A percentile compares a stretch with the other conserved stretches of the same genome.
Conservation (phyloP, 352 stramenopile species). For the Phytophthora citricola region DNA sequence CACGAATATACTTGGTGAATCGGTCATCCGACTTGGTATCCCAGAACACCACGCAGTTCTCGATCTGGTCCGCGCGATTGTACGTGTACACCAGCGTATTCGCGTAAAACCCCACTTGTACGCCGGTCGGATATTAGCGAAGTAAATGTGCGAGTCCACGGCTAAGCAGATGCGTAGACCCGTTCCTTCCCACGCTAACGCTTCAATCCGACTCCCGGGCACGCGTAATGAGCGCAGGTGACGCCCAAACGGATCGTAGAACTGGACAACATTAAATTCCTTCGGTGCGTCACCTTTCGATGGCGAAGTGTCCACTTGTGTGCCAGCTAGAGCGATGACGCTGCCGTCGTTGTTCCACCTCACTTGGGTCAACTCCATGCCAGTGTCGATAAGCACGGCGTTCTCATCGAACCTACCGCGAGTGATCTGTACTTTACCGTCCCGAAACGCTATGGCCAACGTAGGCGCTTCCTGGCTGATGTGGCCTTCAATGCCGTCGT, state of each 20-base stretch:
- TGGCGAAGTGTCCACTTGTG: constrained; percentile 45
- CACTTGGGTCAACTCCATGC: constrained; percentile 84
- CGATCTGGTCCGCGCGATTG: constrained; percentile 87
- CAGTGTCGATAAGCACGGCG: constrained; percentile 92
- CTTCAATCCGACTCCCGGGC: constrained; percentile 86
- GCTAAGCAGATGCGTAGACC: constrained; percentile 93
- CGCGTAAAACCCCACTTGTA: constrained; percentile 93
- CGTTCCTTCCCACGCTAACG: constrained; percentile 92
- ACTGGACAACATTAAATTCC: constrained; percentile 91
- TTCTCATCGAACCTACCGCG: constrained; percentile 87
- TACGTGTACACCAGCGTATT: constrained; percentile 94
- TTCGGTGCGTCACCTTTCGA: constrained; percentile 46
- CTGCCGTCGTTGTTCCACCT: constrained; percentile 94
- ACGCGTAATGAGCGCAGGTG: constrained; percentile 90
- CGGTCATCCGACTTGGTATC: constrained; percentile 89
- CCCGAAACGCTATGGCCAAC: constrained; percentile 91
- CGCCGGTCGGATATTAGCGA: constrained; percentile 93
- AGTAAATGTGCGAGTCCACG: constrained; percentile 96
- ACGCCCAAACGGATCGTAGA: constrained; percentile 91
- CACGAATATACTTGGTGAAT: constrained; percentile 89
- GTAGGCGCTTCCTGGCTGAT: constrained; percentile 89
- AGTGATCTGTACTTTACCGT: constrained; percentile 93
- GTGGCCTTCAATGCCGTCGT: constrained; percentile 89
- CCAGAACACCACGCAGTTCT: constrained; percentile 93
- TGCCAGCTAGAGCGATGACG: constrained; percentile 88